Percentiles rank a stretch among this genome's conserved stretches.
Conservation (phyloP, 192 early-diverging fungal species). For the Backusella australiensis region DNA sequence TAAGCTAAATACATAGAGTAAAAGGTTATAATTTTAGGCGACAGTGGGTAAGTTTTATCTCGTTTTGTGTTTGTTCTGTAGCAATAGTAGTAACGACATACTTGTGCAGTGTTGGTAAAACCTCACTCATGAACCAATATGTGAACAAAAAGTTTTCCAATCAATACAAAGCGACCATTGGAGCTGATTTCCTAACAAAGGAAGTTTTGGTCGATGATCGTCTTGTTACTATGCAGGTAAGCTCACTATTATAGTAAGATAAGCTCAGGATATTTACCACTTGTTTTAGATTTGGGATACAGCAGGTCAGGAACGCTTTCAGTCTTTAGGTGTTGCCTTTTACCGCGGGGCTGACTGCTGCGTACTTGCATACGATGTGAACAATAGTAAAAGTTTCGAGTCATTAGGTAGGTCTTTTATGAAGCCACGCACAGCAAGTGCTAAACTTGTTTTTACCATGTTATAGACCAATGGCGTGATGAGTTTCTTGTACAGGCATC, state of each 20-base stretch:
- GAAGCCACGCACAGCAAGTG: not conserved
- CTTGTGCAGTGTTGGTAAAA: constrained; percentile 81
- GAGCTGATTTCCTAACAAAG: constrained; percentile 98
- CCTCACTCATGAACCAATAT: constrained; percentile 99
- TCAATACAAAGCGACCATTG: constrained; percentile 99
- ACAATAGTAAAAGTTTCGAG: constrained; percentile 91
- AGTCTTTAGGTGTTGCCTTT: constrained; percentile 97
- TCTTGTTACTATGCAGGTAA: constrained; percentile 89
- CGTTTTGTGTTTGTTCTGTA: not conserved
- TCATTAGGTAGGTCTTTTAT: constrained; percentile 51
- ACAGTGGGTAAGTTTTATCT: constrained; percentile 62
- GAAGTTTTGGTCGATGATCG: constrained; percentile 93
- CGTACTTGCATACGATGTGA: constrained; percentile 96
- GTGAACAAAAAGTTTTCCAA: constrained; percentile 94
- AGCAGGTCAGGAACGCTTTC: constrained; percentile 99
- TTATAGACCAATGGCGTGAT: constrained; percentile 89
- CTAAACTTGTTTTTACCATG: not conserved
- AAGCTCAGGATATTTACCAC: not conserved
- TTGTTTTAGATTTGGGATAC: constrained; percentile 92
- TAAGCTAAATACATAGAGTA: not conserved
- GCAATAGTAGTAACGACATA: not conserved
- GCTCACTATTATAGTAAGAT: not conserved
- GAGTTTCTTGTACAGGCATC: constrained; percentile 97
- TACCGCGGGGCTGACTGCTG: constrained; percentile 99
- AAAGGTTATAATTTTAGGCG: constrained; percentile 80